Conservation (phyloP, 352 stramenopile genomes). For the Peronospora destructor region DNA sequence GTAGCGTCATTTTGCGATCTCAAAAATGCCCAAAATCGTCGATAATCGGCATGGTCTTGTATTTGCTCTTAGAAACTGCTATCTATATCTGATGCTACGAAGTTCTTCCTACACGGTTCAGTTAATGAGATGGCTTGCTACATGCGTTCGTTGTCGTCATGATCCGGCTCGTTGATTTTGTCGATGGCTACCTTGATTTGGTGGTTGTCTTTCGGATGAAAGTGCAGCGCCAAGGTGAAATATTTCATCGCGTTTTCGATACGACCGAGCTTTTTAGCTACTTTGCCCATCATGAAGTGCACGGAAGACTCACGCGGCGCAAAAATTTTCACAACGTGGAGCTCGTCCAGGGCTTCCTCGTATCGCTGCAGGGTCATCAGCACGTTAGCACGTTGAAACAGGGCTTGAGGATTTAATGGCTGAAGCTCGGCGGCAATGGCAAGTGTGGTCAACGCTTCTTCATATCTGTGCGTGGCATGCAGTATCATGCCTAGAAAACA, state of each 20-base stretch:
- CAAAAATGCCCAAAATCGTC: constrained; percentile 10
- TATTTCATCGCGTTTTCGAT: constrained; percentile 91
- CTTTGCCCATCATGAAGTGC: constrained; percentile 95
- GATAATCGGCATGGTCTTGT: constrained; percentile 3
- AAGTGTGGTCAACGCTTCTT: constrained; percentile 89
- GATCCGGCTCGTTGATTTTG: constrained; percentile 71
- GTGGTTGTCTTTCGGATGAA: constrained; percentile 96
- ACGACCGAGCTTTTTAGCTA: constrained; percentile 83
- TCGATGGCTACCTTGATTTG: constrained; percentile 95
- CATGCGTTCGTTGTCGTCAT: constrained; percentile 46
- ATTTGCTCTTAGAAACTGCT: constrained; percentile 10
- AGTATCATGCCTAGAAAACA: constrained; percentile 95
- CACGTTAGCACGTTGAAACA: constrained; percentile 93
- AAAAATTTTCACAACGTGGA: constrained; percentile 89
- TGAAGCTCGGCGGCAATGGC: constrained; percentile 85
- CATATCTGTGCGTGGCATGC: constrained; percentile 84
- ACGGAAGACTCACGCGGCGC: constrained; percentile 94
- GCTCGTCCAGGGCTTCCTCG: constrained; percentile 88
- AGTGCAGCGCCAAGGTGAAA: constrained; percentile 94
- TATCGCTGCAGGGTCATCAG: constrained; percentile 89
- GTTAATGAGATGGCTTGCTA: constrained; percentile 19
- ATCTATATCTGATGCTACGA: constrained; percentile 18
- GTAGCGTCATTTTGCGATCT: constrained; percentile 6
- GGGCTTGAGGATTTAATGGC: constrained; percentile 89
- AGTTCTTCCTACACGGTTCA: not conserved